A percentile compares a stretch with the other conserved stretches of the same genome.
phyloP scores from a whole-genome alignment of 805 yeast species.

The Saccharomycopsis selenospora region DNA sequence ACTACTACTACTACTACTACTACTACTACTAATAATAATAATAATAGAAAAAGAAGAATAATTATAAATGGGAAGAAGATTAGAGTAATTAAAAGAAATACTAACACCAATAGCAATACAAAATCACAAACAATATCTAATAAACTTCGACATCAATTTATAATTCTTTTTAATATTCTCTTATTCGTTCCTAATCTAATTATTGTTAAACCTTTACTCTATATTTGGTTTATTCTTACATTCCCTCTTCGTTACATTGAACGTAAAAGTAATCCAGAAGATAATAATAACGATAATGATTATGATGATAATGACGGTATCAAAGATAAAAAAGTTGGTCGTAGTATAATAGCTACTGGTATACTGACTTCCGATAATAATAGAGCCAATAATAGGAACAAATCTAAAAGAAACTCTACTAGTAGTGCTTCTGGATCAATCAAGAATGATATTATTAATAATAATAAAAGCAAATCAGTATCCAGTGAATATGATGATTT shows the following conservation, averaged over 20 bases:
- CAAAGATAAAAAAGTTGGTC: constrained; percentile 14
- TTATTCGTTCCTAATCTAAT: constrained; percentile 44
- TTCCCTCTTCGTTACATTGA: constrained; percentile 48
- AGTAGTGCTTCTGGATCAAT: constrained; percentile 11
- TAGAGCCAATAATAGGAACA: constrained; percentile 18
- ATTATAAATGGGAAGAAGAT: neutral
- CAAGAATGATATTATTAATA: neutral
- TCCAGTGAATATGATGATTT: constrained; percentile 17
- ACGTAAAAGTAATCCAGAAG: constrained; percentile 15
- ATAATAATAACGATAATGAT: neutral
- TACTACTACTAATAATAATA: constrained; percentile 1
- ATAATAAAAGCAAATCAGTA: neutral
- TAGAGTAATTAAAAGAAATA: too few species aligned
- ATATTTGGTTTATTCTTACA: constrained; percentile 44
- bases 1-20: too few species aligned
- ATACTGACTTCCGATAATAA: too few species aligned
- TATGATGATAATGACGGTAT: constrained; percentile 1
- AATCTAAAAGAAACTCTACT: constrained; percentile 18
- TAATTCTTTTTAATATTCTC: constrained; percentile 27
- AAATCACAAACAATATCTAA: too few species aligned
- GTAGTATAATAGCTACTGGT: constrained; percentile 25
- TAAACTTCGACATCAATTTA: constrained; percentile 17
- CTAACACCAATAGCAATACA: too few species aligned
- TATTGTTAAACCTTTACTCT: constrained; percentile 44
- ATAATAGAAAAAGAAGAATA: neutral